Evolutionary conservation across 1,139 yeast species (phyloP).

Genomic region (Kodamaea arcana): DNA sequence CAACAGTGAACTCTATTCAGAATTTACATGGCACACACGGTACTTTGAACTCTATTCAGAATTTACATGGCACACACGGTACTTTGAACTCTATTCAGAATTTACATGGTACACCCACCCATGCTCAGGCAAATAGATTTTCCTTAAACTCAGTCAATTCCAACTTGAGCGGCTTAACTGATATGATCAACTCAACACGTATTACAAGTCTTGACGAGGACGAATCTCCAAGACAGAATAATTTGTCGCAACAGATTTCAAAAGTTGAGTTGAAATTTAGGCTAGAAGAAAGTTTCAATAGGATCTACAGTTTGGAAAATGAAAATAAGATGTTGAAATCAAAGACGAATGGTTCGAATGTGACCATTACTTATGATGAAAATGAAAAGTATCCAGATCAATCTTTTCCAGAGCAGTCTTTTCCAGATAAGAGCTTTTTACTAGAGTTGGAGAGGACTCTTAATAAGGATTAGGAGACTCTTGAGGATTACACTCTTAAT

Average conservation of each 20-base stretch:
- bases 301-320: conserved; percentile 33
- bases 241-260: conserved; percentile 17
- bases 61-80: conserved; percentile 39
- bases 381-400: background rate
- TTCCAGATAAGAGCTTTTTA: background rate
- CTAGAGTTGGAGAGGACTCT: background rate
- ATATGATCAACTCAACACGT: conserved; percentile 36
- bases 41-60: conserved; percentile 16
- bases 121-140: conserved; percentile 21
- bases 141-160: conserved; percentile 41
- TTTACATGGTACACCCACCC: conserved; percentile 11
- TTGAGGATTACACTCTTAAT: no score
- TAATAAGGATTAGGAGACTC: background rate
- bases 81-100: conserved; percentile 26
- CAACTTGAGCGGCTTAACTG: conserved; percentile 41
- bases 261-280: conserved; percentile 33
- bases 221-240: conserved; percentile 13
- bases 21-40: conserved; percentile 39
- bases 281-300: conserved; percentile 39
- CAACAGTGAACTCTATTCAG: background rate
- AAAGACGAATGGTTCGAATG: conserved; percentile 1
- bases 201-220: conserved; percentile 33
- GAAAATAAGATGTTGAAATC: conserved; percentile 24
- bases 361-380: background rate
- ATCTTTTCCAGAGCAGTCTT: background rate